Base-by-base conservation (phyloP, 257 asterid species). In the Fraxinus anomala region DNA sequence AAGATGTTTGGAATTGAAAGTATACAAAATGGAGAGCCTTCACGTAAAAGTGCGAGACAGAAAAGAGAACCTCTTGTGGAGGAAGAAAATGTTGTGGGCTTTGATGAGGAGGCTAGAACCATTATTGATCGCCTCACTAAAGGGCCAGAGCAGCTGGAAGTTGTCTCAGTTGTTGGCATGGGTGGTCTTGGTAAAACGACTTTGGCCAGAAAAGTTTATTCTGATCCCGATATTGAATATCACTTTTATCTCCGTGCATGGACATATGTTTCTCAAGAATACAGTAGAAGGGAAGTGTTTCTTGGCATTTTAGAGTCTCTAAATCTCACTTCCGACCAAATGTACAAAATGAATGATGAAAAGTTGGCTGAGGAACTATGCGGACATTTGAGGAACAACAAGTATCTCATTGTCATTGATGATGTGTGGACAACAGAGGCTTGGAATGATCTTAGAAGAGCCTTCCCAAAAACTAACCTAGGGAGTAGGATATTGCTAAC, bases 1-100 rank as follows among this genome's bases (percentile, higher is more conserved):
- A 87, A 83, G 82, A 76, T 83, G 87, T 83, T 80, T 77, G 91
- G 87, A n/a, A 87, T 87, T 71, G 87, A 82, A 73, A 85, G 28
- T 77, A 36, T 83, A 7, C 72, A 85, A 14, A 70, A 51, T 19
- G 76, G 77, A 65, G 84, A 80, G 63, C 82, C 87, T 11, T 73
- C 79, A 14, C 72, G 76, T 10, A 80, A 11, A 74, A 47, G 34
- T 44, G 30, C 34, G 19, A 74, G 80, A 5, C 79, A 44, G 42
- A 84, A 76, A 54, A 80, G 82, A 69, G 80, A 63, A 8, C 85
- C 87, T 24, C n/a, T 70, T 13, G 82, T 84, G 78, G 87, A 84
- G 81, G 85, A 80, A 67, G 83, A 65, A 10, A 77, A 81, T 49
- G 87, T 84, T 4, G 83, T 84, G 13, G 87, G 85, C 40, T 84